Percentiles rank a stretch among this genome's conserved stretches.
Evolutionary conservation across 169 alveolate species (phyloP).

Genomic region (Ichthyophthirius multifiliis): DNA sequence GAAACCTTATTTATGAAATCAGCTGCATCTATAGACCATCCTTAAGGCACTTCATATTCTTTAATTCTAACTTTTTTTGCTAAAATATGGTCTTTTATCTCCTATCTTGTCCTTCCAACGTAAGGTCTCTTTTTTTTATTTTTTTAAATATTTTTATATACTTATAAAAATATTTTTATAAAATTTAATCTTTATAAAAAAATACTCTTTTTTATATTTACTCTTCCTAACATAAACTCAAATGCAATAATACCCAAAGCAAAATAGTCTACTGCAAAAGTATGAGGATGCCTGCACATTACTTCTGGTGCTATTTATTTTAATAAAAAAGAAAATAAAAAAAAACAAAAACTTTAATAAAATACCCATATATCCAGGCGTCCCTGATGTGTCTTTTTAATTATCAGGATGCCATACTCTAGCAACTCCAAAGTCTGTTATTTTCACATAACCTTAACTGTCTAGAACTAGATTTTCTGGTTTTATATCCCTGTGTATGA

Average conservation of each 20-base stretch:
- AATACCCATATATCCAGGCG: conserved; percentile 83
- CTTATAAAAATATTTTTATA: not conserved
- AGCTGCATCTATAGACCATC: conserved; percentile 72
- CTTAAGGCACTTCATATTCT: conserved; percentile 62
- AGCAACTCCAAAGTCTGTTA: conserved; percentile 79
- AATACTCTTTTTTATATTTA: too few relatives aligned
- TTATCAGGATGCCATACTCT: conserved; percentile 74
- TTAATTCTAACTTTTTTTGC: conserved; percentile 57
- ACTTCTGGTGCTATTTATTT: conserved; percentile 63
- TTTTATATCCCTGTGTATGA: conserved; percentile 72
- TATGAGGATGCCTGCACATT: conserved; percentile 74
- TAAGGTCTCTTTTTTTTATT: conserved; percentile 49
- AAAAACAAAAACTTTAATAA: not conserved
- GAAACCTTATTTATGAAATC: conserved; percentile 62
- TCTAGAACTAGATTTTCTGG: conserved; percentile 79
- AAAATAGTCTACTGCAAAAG: conserved; percentile 79
- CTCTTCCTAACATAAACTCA: conserved; percentile 74
- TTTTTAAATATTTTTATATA: not conserved
- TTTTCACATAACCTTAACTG: conserved; percentile 52
- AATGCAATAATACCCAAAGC: conserved; percentile 80
- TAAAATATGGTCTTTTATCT: conserved; percentile 71
- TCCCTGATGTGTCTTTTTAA: conserved; percentile 72
- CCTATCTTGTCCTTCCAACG: conserved; percentile 68
- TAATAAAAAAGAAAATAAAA: not conserved
- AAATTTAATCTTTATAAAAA: not conserved